phyloP scores from a whole-genome alignment of 2,329 filamentous ascomycete genomes.

The Epichloe amarillans region DNA sequence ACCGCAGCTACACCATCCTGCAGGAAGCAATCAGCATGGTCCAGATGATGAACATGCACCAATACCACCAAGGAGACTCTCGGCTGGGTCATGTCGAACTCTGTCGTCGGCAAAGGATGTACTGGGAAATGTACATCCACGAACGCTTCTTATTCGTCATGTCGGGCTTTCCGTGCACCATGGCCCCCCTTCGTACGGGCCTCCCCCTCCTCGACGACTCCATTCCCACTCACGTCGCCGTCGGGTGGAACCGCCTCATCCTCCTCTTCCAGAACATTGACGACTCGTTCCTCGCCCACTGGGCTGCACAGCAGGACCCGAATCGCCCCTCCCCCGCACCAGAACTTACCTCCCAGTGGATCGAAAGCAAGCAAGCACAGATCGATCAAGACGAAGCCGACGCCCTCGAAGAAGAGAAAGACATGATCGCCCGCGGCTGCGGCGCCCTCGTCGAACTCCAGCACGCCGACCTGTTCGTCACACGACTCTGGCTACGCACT shows the following conservation, averaged over 20 bases:
- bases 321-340: conserved; percentile 5
- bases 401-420: conserved; percentile 15
- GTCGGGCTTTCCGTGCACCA: conserved; percentile 28
- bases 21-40: conserved; percentile 32
- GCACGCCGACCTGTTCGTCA: conserved; percentile 27
- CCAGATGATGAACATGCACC: conserved; percentile 29
- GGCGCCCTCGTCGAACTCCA: conserved; percentile 24
- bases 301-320: conserved; percentile 19
- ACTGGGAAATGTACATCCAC: conserved; percentile 14
- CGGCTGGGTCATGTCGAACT: conserved; percentile 8
- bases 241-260: conserved; percentile 25
- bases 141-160: conserved; percentile 38
- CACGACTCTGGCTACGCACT: conserved; percentile 27
- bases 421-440: conserved; percentile 13
- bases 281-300: conserved; percentile 23
- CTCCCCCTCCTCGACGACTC: conserved; percentile 19
- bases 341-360: conserved; percentile 23
- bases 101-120: conserved; percentile 11
- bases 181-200: conserved; percentile 19
- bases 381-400: conserved; percentile 24
- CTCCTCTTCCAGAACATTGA: conserved; percentile 25
- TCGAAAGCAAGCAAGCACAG: conserved; percentile 26
- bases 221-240: conserved; percentile 22
- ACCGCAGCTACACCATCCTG: conserved; percentile 34
- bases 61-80: conserved; percentile 18